Evolutionary conservation across 2,329 filamentous ascomycete genomes (phyloP).

Genomic region (Fusarium verticillioides): DNA sequence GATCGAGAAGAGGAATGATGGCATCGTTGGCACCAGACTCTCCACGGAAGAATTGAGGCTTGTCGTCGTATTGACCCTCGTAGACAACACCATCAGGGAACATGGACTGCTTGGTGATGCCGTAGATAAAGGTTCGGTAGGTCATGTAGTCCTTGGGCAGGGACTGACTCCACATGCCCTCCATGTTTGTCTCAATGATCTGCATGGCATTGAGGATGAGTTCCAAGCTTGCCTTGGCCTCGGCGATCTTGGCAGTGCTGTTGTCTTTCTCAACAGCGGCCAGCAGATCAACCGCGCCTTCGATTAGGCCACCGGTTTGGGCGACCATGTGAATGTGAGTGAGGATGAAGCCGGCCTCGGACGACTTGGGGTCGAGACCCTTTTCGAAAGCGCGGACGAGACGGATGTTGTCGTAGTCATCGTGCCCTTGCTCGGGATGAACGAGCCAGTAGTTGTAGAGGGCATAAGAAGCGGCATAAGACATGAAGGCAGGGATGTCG

Average conservation of each 20-base stretch:
- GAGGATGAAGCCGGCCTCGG: conserved; percentile 95
- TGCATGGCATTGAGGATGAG: conserved; percentile 68
- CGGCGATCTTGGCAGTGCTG: conserved; percentile 38
- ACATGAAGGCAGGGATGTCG: conserved; percentile 37
- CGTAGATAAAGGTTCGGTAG: conserved; percentile 97
- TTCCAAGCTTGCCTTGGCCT: conserved; percentile 72
- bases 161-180: conserved; percentile 91
- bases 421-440: conserved; percentile 66
- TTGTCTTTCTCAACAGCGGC: conserved; percentile 39
- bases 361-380: conserved; percentile 85
- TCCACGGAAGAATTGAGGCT: conserved; percentile 85
- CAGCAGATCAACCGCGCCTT: conserved; percentile 75
- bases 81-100: conserved; percentile 93
- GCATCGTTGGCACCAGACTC: conserved; percentile 95
- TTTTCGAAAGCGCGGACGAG: conserved; percentile 92
- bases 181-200: conserved; percentile 83
- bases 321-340: conserved; percentile 96
- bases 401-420: conserved; percentile 75
- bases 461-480: conserved; percentile 71
- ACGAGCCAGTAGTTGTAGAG: conserved; percentile 74
- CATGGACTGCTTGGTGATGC: conserved; percentile 93
- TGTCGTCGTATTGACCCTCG: conserved; percentile 77
- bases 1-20: conserved; percentile 92
- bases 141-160: conserved; percentile 85
- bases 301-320: conserved; percentile 81